Percentiles rank a stretch among this genome's conserved stretches.
Conservation (phyloP, 495 filamentous ascomycete species). For the Hypoxylon cercidicola region DNA sequence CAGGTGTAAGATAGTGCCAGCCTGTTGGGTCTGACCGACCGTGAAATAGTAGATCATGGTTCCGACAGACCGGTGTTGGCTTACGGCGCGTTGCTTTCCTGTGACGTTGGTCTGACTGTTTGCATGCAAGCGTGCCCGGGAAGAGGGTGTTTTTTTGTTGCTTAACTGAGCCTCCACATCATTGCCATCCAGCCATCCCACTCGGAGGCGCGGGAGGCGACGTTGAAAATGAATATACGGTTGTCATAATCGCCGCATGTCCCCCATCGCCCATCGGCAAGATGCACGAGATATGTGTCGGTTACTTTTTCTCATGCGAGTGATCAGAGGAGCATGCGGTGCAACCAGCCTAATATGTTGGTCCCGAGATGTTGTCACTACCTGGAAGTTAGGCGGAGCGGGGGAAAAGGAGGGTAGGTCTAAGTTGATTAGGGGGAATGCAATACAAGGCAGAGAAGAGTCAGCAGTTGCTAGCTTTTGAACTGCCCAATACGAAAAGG, state of each 20-base stretch:
- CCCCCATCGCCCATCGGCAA: slow-evolving; percentile 2
- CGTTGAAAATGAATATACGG: not conserved
- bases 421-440: slow-evolving; percentile 28
- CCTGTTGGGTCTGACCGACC: not conserved
- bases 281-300: slow-evolving; percentile 8
- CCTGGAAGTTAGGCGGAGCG: slow-evolving; percentile 10
- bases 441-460: slow-evolving; percentile 7
- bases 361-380: slow-evolving; percentile 5
- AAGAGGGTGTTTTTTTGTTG: not conserved
- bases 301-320: slow-evolving; percentile 32
- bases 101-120: slow-evolving; percentile 2
- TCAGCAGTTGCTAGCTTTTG: slow-evolving; percentile 16
- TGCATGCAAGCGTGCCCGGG: slow-evolving; percentile 1
- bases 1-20: not conserved
- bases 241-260: slow-evolving; percentile 29
- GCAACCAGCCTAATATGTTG: slow-evolving; percentile 16
- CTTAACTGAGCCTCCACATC: slow-evolving; percentile 16
- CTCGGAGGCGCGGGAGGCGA: slow-evolving; percentile 1
- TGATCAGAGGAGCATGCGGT: slow-evolving; percentile 41
- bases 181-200: no score
- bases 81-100: not conserved
- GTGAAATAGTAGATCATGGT: slow-evolving; percentile 7
- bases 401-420: slow-evolving; percentile 25
- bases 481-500: slow-evolving; percentile 26
- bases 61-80: slow-evolving; percentile 9